phyloP scores from a whole-genome alignment of 371 early-diverging fungal genomes.

The Actinomortierella ambigua region DNA sequence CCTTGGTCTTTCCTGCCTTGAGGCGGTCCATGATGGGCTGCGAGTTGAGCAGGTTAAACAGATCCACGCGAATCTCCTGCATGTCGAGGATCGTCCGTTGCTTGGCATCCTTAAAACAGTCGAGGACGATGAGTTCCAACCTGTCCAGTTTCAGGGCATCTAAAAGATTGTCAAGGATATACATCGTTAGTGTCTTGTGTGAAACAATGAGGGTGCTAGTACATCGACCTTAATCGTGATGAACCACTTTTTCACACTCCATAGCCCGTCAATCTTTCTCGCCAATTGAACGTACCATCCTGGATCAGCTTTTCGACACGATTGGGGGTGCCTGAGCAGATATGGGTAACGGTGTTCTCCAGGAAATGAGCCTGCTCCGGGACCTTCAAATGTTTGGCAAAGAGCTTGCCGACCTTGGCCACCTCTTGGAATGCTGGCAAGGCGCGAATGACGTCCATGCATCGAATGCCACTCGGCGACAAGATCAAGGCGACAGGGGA shows the following conservation, averaged over 20 bases:
- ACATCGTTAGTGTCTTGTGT: too few species aligned
- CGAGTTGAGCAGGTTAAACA: conserved; percentile 53
- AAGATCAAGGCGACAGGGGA: conserved; percentile 73
- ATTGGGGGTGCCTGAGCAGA: conserved; percentile 87
- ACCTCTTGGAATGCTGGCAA: conserved; percentile 50
- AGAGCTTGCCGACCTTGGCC: conserved; percentile 78
- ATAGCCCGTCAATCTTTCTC: not conserved
- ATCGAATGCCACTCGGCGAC: conserved; percentile 77
- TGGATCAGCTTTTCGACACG: conserved; percentile 73
- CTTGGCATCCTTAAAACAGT: conserved; percentile 78
- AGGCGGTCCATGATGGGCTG: conserved; percentile 26
- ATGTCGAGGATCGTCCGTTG: conserved; percentile 77
- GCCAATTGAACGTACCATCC: conserved; percentile 44
- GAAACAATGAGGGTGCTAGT: too few species aligned
- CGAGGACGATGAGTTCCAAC: conserved; percentile 72
- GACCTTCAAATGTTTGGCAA: conserved; percentile 86
- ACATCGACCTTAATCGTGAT: not conserved
- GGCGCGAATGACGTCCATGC: conserved; percentile 67
- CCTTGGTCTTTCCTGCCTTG: conserved; percentile 28
- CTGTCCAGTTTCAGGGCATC: conserved; percentile 69
- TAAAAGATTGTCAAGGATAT: not conserved
- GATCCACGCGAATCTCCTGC: conserved; percentile 72
- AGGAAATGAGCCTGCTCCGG: conserved; percentile 71
- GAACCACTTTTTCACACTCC: not conserved
- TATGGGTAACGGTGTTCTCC: conserved; percentile 61